A percentile compares a stretch with the other conserved stretches of the same genome.
Evolutionary conservation across 2,329 filamentous ascomycete genomes (phyloP).

Genomic region (Penicillium decumbens): DNA sequence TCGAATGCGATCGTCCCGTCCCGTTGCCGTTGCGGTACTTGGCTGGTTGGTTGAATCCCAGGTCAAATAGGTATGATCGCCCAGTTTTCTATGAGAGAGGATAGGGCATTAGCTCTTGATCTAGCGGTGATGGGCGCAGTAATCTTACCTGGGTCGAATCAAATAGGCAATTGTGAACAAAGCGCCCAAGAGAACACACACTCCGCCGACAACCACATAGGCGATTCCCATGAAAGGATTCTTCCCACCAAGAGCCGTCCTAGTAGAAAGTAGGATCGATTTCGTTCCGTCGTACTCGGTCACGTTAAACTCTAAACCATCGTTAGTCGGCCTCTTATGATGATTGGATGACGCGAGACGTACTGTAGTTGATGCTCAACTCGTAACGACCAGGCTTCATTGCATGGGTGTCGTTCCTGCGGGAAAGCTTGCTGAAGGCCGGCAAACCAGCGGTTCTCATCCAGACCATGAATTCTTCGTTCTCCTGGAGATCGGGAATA

Average conservation of each 20-base stretch:
- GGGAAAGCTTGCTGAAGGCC: conserved; percentile 87
- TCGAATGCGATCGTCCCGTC: conserved; percentile 52
- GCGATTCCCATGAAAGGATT: conserved; percentile 96
- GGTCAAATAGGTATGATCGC: conserved; percentile 93
- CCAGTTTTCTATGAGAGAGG: conserved; percentile 67
- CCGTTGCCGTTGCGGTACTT: conserved; percentile 51
- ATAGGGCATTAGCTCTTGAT: not conserved
- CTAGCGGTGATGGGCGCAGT: not conserved
- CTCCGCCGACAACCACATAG: conserved; percentile 86
- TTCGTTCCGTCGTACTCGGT: conserved; percentile 78
- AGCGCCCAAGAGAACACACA: conserved; percentile 83
- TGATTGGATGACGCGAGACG: conserved; percentile 35
- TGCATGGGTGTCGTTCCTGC: conserved; percentile 66
- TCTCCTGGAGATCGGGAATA: conserved; percentile 66
- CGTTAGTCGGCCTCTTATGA: conserved; percentile 9
- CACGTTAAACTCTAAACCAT: conserved; percentile 68
- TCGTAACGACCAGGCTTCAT: conserved; percentile 71
- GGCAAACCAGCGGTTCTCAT: conserved; percentile 95
- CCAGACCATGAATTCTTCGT: conserved; percentile 94
- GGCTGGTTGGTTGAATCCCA: conserved; percentile 73
- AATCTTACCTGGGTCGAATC: conserved; percentile 73
- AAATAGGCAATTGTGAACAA: conserved; percentile 88
- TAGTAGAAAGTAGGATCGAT: conserved; percentile 80
- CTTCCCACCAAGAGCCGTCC: conserved; percentile 87
- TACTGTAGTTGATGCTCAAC: conserved; percentile 73